These are phyloP conservation scores for Abrus precatorius DNA, from an alignment of 306 rosid species.

Conservation along the genomic window DNA sequence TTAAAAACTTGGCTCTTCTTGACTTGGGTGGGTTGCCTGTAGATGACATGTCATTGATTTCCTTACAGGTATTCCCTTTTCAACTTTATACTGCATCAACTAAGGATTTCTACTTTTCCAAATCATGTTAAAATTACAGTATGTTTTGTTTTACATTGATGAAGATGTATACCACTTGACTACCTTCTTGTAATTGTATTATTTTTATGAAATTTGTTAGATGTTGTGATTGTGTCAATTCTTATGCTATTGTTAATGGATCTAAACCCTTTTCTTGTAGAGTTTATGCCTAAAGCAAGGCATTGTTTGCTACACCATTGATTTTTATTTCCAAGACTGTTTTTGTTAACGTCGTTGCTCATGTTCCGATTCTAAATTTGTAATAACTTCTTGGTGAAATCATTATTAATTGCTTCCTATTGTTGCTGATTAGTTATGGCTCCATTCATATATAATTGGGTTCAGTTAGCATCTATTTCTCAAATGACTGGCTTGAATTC, in stretches of 20 bases:
- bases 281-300: neutral
- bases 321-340: constrained; percentile 5
- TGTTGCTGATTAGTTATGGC: constrained; percentile 23
- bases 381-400: constrained; percentile 8
- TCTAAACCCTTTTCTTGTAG: neutral
- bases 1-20: constrained; percentile 66
- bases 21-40: constrained; percentile 93
- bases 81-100: neutral
- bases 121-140: neutral
- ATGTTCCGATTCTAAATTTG: constrained; percentile 20
- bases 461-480: neutral
- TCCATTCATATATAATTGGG: constrained; percentile 5
- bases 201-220: constrained; percentile 3
- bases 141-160: neutral
- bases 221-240: constrained; percentile 12
- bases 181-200: neutral
- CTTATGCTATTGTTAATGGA: neutral
- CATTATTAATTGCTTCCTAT: constrained; percentile 14
- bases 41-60: constrained; percentile 67
- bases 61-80: constrained; percentile 65
- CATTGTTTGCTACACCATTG: neutral
- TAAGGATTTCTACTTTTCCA: neutral
- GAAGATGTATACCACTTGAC: constrained; percentile 7
- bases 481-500: neutral
- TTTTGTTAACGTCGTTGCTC: constrained; percentile 14